phyloP scores from a whole-genome alignment of 1,139 yeast species.

The Lodderomyces oxycetoniae region DNA sequence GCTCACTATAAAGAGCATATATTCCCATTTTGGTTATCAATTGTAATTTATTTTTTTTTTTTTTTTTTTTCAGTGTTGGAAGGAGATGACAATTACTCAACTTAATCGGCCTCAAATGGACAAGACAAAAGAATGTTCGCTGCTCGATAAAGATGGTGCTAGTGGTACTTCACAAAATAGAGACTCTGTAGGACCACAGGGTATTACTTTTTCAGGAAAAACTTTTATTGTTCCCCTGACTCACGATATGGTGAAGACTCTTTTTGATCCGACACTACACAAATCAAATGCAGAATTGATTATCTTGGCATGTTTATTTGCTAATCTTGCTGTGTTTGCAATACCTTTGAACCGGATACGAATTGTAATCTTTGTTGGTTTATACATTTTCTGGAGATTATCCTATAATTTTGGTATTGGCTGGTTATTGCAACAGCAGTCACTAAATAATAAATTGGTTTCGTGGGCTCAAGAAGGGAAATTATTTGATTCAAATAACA shows the following conservation, averaged over 20 bases:
- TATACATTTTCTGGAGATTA: constrained; percentile 74
- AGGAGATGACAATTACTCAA: constrained; percentile 1
- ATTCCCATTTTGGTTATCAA: too few species aligned
- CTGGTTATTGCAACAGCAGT: constrained; percentile 61
- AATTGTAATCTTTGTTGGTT: constrained; percentile 43
- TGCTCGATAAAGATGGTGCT: background rate
- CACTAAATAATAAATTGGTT: constrained; percentile 54
- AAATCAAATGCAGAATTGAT: constrained; percentile 64
- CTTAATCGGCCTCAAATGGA: constrained; percentile 1
- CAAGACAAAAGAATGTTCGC: background rate
- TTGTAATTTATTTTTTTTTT: too few species aligned
- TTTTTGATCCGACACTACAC: constrained; percentile 70
- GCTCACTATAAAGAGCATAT: too few species aligned
- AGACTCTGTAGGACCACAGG: constrained; percentile 28
- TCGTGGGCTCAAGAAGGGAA: constrained; percentile 45
- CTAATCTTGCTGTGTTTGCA: constrained; percentile 50
- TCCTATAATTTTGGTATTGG: constrained; percentile 82
- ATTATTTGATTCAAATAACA: constrained; percentile 41
- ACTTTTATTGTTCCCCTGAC: constrained; percentile 72
- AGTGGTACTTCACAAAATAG: background rate
- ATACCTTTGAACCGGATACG: constrained; percentile 29
- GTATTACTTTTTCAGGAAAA: constrained; percentile 46
- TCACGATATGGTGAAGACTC: constrained; percentile 79
- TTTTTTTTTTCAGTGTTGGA: too few species aligned
- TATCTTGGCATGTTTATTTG: constrained; percentile 49